These are phyloP conservation scores for Amanita thiersii DNA, from an alignment of 768 basidiomycete species.

Conservation along the genomic window DNA sequence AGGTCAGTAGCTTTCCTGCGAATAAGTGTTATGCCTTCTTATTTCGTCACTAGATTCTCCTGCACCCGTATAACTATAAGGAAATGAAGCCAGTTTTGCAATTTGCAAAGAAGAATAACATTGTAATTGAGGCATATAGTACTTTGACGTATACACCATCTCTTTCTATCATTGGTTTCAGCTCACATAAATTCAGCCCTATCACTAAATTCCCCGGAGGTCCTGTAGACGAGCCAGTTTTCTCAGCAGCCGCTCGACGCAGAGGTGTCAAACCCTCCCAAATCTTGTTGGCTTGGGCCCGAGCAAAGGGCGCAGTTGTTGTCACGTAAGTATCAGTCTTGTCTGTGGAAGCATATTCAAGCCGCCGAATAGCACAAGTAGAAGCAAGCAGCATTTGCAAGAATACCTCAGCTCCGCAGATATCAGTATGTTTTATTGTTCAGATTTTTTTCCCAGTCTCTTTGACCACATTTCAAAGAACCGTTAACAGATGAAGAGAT, in stretches of 20 bases:
- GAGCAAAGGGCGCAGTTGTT: constrained; percentile 55
- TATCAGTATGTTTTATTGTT: constrained; percentile 22
- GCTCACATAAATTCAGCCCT: constrained; percentile 28
- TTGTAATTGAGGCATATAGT: constrained; percentile 69
- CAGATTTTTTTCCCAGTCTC: neutral
- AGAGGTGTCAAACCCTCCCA: constrained; percentile 54
- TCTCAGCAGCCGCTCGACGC: constrained; percentile 42
- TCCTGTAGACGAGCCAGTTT: constrained; percentile 50
- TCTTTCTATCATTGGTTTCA: constrained; percentile 4
- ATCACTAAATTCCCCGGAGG: constrained; percentile 55
- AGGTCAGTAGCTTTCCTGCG: constrained; percentile 29
- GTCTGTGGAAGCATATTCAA: neutral
- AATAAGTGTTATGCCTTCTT: neutral
- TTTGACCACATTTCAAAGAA: constrained; percentile 23
- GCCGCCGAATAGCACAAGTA: constrained; percentile 40
- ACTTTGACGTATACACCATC: constrained; percentile 41
- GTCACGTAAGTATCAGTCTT: constrained; percentile 43
- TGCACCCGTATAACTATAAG: constrained; percentile 65
- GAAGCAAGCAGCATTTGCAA: constrained; percentile 48
- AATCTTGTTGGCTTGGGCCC: constrained; percentile 63
- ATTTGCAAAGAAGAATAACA: constrained; percentile 46
- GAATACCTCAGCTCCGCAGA: constrained; percentile 65
- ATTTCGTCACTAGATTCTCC: constrained; percentile 38
- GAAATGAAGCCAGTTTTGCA: constrained; percentile 47
- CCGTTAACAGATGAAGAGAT: constrained; percentile 50